Percentiles rank a stretch among this genome's conserved stretches.
Conservation (phyloP, 2,329 filamentous ascomycete genomes). For the Penicillium sp. region DNA sequence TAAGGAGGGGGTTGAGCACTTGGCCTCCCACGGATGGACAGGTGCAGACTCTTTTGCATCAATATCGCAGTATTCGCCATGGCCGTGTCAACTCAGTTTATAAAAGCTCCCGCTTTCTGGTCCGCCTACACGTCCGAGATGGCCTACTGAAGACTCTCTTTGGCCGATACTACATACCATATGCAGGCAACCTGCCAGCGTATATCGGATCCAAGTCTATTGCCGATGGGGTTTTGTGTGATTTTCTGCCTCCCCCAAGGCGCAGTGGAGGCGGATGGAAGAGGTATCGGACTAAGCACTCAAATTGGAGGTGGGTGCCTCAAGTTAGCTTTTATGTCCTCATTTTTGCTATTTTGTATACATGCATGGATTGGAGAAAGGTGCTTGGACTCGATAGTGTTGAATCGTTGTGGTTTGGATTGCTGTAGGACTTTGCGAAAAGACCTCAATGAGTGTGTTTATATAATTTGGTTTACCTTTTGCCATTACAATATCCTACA, state of each 20-base stretch:
- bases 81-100: not conserved
- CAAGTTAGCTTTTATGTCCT: not conserved
- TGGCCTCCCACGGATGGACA: not conserved
- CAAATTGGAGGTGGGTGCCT: not conserved
- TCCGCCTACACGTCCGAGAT: not conserved
- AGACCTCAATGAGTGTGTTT: not conserved
- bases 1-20: not conserved
- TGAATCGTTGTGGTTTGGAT: not conserved
- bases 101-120: not conserved
- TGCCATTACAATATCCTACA: not conserved
- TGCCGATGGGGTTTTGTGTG: not conserved
- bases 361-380: not conserved
- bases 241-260: not conserved
- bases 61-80: not conserved
- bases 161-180: not conserved
- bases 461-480: not conserved
- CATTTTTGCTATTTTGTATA: not conserved
- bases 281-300: not conserved
- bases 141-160: not conserved
- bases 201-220: not conserved
- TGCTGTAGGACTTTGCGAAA: not conserved
- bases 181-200: not conserved
- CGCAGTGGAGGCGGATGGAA: not conserved
- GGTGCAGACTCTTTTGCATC: not conserved
- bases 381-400: too few species aligned